These are phyloP conservation scores for Xylaria sp. DNA, from an alignment of 2,329 filamentous ascomycete genomes.

Conservation along the genomic window DNA sequence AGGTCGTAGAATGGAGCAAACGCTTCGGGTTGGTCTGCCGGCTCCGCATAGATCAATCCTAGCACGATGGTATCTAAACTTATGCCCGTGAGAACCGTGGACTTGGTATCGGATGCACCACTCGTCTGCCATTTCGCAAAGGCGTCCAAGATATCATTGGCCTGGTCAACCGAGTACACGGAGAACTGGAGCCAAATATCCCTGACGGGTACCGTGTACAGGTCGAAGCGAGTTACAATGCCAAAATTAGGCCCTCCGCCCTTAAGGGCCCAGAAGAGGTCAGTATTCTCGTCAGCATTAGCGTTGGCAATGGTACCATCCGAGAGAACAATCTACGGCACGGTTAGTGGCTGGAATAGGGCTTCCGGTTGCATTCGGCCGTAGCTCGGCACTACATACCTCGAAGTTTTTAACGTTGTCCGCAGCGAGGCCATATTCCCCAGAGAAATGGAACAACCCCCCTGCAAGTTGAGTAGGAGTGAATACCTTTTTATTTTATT, in stretches of 20 bases:
- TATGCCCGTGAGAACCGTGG: constrained; percentile 23
- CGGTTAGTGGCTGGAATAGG: too few species aligned
- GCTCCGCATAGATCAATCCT: constrained; percentile 30
- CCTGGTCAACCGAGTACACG: constrained; percentile 25
- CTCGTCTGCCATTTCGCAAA: constrained; percentile 35
- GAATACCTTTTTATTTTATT: background rate
- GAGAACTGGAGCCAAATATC: constrained; percentile 30
- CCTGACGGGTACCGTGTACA: constrained; percentile 32
- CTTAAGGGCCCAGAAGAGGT: constrained; percentile 11
- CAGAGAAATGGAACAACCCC: constrained; percentile 22
- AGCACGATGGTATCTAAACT: constrained; percentile 19
- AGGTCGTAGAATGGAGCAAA: constrained; percentile 31
- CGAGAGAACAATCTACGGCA: constrained; percentile 46
- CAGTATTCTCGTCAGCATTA: constrained; percentile 9
- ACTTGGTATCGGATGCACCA: constrained; percentile 27
- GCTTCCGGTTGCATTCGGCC: too few species aligned
- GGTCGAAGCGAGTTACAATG: constrained; percentile 30
- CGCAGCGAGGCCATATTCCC: constrained; percentile 43
- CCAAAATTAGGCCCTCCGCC: constrained; percentile 14
- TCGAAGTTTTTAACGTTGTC: constrained; percentile 46
- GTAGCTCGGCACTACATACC: constrained; percentile 1
- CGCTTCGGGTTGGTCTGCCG: constrained; percentile 12
- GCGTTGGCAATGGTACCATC: constrained; percentile 42
- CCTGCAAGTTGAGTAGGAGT: constrained; percentile 19
- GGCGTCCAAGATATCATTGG: constrained; percentile 27